Conservation (phyloP, 2,329 filamentous ascomycete genomes). For the Botryosphaeria dothidea region DNA sequence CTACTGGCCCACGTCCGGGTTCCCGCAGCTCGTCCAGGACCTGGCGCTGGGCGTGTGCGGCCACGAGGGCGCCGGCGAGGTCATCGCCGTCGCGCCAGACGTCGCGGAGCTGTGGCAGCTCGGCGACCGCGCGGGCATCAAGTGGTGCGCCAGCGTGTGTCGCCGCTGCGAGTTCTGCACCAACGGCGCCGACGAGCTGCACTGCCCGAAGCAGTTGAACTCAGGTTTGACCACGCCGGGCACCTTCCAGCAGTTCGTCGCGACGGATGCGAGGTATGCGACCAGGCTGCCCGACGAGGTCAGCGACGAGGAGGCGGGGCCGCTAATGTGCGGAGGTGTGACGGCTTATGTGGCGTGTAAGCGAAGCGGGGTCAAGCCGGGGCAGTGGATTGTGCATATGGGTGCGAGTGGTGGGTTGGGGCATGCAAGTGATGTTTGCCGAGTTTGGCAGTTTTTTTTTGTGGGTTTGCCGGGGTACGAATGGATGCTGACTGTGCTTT, state of each 20-base stretch:
- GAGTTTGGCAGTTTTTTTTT: background rate
- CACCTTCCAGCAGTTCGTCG: constrained; percentile 60
- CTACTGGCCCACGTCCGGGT: constrained; percentile 48
- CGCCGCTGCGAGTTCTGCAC: constrained; percentile 53
- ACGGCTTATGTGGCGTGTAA: constrained; percentile 45
- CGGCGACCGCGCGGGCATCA: constrained; percentile 56
- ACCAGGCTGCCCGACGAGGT: constrained; percentile 20
- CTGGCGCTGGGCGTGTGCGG: constrained; percentile 30
- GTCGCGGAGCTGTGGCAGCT: constrained; percentile 45
- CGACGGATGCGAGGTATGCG: constrained; percentile 54
- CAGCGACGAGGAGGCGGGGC: constrained; percentile 36
- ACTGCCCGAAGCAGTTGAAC: constrained; percentile 48
- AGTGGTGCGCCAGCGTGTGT: constrained; percentile 55
- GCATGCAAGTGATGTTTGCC: constrained; percentile 14
- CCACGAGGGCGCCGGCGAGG: constrained; percentile 60
- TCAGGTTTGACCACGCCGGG: constrained; percentile 46
- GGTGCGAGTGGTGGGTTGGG: constrained; percentile 38
- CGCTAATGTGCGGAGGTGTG: constrained; percentile 41
- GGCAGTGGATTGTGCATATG: constrained; percentile 42
- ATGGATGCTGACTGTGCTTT: background rate
- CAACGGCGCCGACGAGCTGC: constrained; percentile 52
- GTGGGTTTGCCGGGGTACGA: background rate
- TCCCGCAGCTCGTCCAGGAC: constrained; percentile 30
- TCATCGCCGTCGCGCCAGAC: constrained; percentile 49
- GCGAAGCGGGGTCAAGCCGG: constrained; percentile 36